These are phyloP conservation scores for Salix koriyanagi DNA, from an alignment of 345 rosid genomes.

Conservation along the genomic window DNA sequence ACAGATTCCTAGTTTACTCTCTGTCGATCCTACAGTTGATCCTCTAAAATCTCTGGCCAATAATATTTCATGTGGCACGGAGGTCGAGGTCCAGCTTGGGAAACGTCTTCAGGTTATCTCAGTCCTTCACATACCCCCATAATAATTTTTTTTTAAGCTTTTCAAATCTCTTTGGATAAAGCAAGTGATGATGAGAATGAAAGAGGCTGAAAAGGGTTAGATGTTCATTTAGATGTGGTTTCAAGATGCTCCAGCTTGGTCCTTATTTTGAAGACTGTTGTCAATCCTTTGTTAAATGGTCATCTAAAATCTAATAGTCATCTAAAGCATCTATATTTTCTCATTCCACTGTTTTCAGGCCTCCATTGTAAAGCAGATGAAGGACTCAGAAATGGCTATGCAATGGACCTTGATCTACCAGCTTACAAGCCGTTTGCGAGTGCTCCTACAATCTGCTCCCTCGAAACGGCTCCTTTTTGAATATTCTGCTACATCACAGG, in stretches of 20 bases:
- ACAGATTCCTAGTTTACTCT: slow-evolving; percentile 93
- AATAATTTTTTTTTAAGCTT: neutral
- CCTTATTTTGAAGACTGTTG: neutral
- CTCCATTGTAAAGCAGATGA: slow-evolving; percentile 88
- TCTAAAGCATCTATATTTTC: neutral
- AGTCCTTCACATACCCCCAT: neutral
- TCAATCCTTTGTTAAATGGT: neutral
- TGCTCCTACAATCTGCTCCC: slow-evolving; percentile 87
- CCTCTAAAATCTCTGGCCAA: slow-evolving; percentile 90
- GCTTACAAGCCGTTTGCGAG: slow-evolving; percentile 83
- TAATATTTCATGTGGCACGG: slow-evolving; percentile 82
- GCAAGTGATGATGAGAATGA: neutral
- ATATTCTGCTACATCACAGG: slow-evolving; percentile 91
- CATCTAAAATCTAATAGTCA: neutral
- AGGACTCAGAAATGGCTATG: slow-evolving; percentile 96
- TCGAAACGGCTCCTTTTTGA: slow-evolving; percentile 87
- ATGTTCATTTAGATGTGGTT: neutral
- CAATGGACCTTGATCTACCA: slow-evolving; percentile 91
- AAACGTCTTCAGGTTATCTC: slow-evolving; percentile 79
- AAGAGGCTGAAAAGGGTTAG: neutral
- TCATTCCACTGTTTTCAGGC: slow-evolving; percentile 45
- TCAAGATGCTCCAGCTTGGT: neutral
- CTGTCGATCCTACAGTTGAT: slow-evolving; percentile 87
- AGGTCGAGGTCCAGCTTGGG: slow-evolving; percentile 96
- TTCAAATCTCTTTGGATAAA: neutral